Base-by-base conservation (phyloP, 305 asterid species). In the Lippia alba region DNA sequence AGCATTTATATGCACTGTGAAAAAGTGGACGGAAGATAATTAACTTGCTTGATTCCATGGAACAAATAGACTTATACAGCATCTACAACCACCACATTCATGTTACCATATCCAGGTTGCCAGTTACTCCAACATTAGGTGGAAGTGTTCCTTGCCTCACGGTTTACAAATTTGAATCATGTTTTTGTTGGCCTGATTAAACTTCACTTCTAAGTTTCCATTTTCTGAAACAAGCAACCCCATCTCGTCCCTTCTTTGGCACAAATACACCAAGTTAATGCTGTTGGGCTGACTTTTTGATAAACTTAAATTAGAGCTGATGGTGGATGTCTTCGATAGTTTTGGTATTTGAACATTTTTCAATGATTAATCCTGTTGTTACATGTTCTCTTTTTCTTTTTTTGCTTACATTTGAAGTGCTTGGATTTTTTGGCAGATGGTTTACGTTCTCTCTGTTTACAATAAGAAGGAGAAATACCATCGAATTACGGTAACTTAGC, bases 391-490 rank as follows among this genome's bases (percentile, higher is more conserved):
- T 41, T 30, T 65, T 16, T 74, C 82, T 61, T 69, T 75, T 68
- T 57, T n/a, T 50, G 51, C 65, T 76, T 62, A 84, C 9, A 36
- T 36, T 8, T 36, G 41, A 36, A 53, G 45, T 15, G 69, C 55
- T 67, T 55, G 48, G 40, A 67, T 71, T 80, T 51, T 74, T 74
- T 83, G 73, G 77, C 99, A 95, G 98, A 90, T 95, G 98, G 96
- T 95, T 67, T 95, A 95, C 61, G 98, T 95, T 55, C 81, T 95
- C 82, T 95, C 96, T 45, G 85, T 95, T 51, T 95, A 95, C 85
- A 86, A 86, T 91, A 95, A 90, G 96, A 95, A 90, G 82, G 99
- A 92, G 85, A 87, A 84, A 80, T 55, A 90, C 78, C 81, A 92
- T 53, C 91, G 96, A 71, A 87, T 92, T 41, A 95, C 96, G 92